phyloP scores from a whole-genome alignment of 179 eudicot species.

The Silene vulgaris region DNA sequence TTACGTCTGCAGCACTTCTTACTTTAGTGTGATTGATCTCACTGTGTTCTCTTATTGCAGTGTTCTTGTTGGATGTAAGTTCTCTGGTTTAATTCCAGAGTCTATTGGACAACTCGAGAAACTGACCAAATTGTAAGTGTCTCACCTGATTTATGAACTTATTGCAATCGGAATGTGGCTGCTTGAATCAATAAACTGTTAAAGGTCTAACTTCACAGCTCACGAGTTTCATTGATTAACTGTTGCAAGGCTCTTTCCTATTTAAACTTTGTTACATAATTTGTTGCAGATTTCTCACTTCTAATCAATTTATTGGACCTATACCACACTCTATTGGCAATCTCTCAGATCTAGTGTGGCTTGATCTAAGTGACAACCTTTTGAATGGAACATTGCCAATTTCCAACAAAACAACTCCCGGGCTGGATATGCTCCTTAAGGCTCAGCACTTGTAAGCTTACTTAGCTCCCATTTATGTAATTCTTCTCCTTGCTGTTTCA shows the following conservation, averaged over 20 bases:
- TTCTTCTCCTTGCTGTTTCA: background rate
- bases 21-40: background rate
- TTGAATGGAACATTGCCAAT: constrained; percentile 60
- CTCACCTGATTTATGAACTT: background rate
- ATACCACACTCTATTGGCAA: constrained; percentile 66
- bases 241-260: background rate
- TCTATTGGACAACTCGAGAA: constrained; percentile 52
- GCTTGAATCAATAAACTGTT: background rate
- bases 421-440: constrained; percentile 52
- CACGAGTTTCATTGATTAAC: background rate
- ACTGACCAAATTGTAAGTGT: constrained; percentile 49
- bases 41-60: constrained; percentile 18
- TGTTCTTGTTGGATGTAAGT: constrained; percentile 48
- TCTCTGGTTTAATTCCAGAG: constrained; percentile 58
- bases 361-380: constrained; percentile 59
- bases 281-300: constrained; percentile 50
- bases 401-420: constrained; percentile 41
- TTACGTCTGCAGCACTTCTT: background rate
- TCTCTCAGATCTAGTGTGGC: constrained; percentile 47
- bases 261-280: constrained; percentile 3
- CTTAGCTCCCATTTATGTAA: constrained; percentile 10
- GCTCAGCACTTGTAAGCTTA: constrained; percentile 56
- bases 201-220: background rate
- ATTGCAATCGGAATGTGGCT: background rate
- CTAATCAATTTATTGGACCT: constrained; percentile 53